A percentile compares a stretch with the other conserved stretches of the same genome.
Evolutionary conservation across 2,329 filamentous ascomycete genomes (phyloP).

Genomic region (Volutella citrinella): DNA sequence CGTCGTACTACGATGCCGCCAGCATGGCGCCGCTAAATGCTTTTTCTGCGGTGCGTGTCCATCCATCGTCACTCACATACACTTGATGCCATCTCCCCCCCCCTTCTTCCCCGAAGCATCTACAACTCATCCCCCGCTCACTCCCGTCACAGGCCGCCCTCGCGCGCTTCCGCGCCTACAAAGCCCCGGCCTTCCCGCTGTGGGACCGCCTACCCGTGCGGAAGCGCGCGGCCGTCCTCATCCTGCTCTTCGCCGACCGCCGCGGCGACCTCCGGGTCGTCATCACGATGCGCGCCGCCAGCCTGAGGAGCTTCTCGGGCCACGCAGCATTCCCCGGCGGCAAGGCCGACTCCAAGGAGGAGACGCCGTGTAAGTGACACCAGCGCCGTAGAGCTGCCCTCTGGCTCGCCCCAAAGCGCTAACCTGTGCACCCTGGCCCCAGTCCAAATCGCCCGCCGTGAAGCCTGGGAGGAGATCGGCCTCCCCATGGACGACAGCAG

Average conservation of each 20-base stretch:
- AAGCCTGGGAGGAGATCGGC: conserved; percentile 92
- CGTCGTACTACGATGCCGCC: conserved; percentile 55
- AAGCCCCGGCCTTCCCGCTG: conserved; percentile 56
- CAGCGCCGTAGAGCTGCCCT: not conserved
- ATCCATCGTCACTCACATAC: not conserved
- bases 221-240: conserved; percentile 79
- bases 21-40: conserved; percentile 57
- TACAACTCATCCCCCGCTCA: not conserved
- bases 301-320: conserved; percentile 68
- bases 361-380: conserved; percentile 54
- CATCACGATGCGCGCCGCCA: conserved; percentile 65
- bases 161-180: conserved; percentile 58
- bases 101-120: not conserved
- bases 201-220: conserved; percentile 61
- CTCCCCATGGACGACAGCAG: conserved; percentile 68
- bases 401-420: no score
- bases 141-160: conserved; percentile 48
- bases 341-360: conserved; percentile 56
- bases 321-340: conserved; percentile 86
- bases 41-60: conserved; percentile 49
- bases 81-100: not conserved
- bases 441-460: conserved; percentile 81
- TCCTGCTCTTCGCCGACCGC: conserved; percentile 83
- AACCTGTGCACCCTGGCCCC: no score
- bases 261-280: conserved; percentile 73